Evolutionary conservation across 768 basidiomycete species (phyloP), one percentile per base, ranked within the genome.

Genomic region (Termitomyces sp.): DNA sequence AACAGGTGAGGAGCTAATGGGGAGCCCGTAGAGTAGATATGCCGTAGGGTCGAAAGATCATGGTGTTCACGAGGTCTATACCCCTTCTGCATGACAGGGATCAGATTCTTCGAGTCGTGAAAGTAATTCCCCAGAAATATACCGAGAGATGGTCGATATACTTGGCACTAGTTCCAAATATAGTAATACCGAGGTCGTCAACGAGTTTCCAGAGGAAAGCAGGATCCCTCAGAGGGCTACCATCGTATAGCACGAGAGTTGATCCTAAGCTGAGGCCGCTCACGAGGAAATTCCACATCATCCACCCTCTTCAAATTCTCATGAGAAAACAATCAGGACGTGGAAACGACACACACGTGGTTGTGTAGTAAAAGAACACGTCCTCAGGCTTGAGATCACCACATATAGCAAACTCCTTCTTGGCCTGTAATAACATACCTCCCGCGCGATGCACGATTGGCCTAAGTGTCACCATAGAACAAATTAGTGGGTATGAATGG

Each of bases 231-330:
- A 92, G 73, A 3, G 91, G 91, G 60, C 87, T 90, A 29, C 91
- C 90, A 68, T 92, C 90, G 71, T 88, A 93, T 51, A 91, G 71
- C 34, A 92, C 84, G 13, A 92, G 76, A 4, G 85, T 88, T 62
- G 85, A 85, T 44, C 88, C 89, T 15, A 83, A 67, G 44, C 78
- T 77, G 12, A 92, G 76, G 9, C 81, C 84, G 54, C 81, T 80
- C 31, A 88, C 77, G 36, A 92, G 83, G 69, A 90, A 92, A 67
- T 92, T 92, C 84, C 87, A 92, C 90, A 92, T 92, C 90, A 93
- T 92, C 90, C 90, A 91, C 46, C 88, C 88, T 18, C 88, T 90
- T 63, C 8, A 53, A 20, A 44, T 20, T 1, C 20, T 42, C 63
- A 63, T 59, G 57, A 42, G 47, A 39, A 45, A 42, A 28, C 26